These are phyloP conservation scores for Saposhnikovia divaricata DNA, from an alignment of 129 eudicot genomes.

Conservation along the genomic window DNA sequence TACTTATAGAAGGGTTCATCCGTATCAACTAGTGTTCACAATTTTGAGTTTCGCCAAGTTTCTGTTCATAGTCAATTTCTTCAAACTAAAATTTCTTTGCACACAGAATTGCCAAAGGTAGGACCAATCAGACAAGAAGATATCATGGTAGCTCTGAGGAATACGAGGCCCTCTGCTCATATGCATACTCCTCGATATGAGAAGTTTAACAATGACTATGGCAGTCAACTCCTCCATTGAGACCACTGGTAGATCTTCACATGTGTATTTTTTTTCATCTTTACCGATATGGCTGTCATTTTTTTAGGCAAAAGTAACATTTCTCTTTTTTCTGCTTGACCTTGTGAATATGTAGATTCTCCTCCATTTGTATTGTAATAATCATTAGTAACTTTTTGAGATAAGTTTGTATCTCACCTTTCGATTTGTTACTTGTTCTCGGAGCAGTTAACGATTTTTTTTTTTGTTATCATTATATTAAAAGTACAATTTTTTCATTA, in stretches of 20 bases:
- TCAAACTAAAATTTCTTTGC: neutral
- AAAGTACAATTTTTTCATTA: too few species aligned
- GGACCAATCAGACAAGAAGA: slow-evolving; percentile 75
- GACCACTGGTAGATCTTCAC: neutral
- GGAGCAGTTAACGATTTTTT: too few species aligned
- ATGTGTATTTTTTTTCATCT: neutral
- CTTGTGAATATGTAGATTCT: neutral
- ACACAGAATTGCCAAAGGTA: slow-evolving; percentile 81
- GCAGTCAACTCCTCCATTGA: slow-evolving; percentile 87
- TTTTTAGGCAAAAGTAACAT: neutral
- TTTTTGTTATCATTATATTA: too few species aligned
- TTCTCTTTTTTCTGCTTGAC: neutral
- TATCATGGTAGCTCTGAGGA: slow-evolving; percentile 64
- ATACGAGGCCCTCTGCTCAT: slow-evolving; percentile 96
- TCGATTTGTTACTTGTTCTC: too few species aligned
- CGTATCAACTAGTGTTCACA: too few species aligned
- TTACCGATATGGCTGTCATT: neutral
- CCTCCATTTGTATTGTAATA: neutral
- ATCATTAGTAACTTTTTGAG: neutral
- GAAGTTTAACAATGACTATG: slow-evolving; percentile 80
- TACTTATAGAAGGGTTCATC: too few species aligned
- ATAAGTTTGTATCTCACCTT: neutral
- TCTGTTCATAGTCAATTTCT: neutral
- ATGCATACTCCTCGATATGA: slow-evolving; percentile 90
- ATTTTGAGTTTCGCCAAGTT: too few species aligned